phyloP scores from a whole-genome alignment of 192 early-diverging fungal genomes.

The Coemansia sp. region DNA sequence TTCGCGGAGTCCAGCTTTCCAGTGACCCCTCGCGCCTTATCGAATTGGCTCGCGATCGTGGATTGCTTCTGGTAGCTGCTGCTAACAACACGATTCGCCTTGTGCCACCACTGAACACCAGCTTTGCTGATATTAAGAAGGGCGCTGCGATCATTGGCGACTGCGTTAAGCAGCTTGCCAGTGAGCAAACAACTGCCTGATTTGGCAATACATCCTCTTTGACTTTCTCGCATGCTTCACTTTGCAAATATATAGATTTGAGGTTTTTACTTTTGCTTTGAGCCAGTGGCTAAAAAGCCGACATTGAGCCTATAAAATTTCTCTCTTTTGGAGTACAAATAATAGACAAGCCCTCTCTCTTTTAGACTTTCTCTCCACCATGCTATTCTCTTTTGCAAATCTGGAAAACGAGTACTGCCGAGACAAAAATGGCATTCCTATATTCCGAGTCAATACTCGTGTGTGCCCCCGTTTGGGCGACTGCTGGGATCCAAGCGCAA shows the following conservation, averaged over 20 bases:
- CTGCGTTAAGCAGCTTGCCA: conserved; percentile 33
- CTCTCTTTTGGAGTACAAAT: too few species aligned
- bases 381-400: not conserved
- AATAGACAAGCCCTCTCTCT: too few species aligned
- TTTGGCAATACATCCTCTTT: not conserved
- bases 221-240: not conserved
- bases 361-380: too few species aligned
- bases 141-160: conserved; percentile 75
- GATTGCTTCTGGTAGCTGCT: conserved; percentile 87
- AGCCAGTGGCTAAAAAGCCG: too few species aligned
- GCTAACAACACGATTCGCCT: conserved; percentile 89
- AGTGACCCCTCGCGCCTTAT: conserved; percentile 70
- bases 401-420: not conserved
- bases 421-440: not conserved
- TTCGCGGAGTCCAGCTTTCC: conserved; percentile 84
- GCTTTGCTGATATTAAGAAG: conserved; percentile 74
- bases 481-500: conserved; percentile 6
- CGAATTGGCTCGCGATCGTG: conserved; percentile 76
- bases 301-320: too few species aligned
- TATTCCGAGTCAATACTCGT: not conserved
- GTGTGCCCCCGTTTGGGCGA: conserved; percentile 6
- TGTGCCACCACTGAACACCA: conserved; percentile 86
- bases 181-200: conserved; percentile 2
- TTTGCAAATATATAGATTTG: too few species aligned
- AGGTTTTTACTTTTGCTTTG: too few species aligned